Percentiles rank a stretch among this genome's conserved stretches.
Conservation (phyloP, 305 asterid species). For the Monarda citriodora region DNA sequence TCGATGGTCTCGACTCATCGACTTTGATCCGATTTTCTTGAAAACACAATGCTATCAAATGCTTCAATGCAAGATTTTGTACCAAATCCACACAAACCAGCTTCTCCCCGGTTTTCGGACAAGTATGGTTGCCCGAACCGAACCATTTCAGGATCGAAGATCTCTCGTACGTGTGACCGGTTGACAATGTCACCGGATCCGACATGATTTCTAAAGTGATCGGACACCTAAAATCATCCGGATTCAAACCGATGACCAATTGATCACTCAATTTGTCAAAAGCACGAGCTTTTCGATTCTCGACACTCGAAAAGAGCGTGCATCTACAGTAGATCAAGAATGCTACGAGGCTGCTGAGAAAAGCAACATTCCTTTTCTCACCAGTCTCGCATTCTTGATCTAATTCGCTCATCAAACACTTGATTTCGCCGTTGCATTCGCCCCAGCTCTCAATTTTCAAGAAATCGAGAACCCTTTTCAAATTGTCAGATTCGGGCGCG, state of each 20-base stretch:
- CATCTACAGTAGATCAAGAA: slow-evolving; percentile 71
- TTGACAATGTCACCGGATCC: slow-evolving; percentile 77
- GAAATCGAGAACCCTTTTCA: slow-evolving; percentile 50
- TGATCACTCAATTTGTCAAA: slow-evolving; percentile 11
- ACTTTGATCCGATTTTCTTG: slow-evolving; percentile 32
- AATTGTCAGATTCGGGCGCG: slow-evolving; percentile 44
- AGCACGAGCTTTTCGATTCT: not conserved
- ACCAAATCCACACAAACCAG: slow-evolving; percentile 38
- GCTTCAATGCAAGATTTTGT: slow-evolving; percentile 58
- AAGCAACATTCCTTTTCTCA: slow-evolving; percentile 42
- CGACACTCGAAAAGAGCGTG: slow-evolving; percentile 37
- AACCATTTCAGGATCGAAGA: slow-evolving; percentile 79
- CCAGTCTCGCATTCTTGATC: slow-evolving; percentile 30
- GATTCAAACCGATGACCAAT: slow-evolving; percentile 35
- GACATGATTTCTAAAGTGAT: slow-evolving; percentile 78
- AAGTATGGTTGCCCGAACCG: slow-evolving; percentile 63
- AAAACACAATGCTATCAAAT: slow-evolving; percentile 21
- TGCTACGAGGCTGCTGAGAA: slow-evolving; percentile 48
- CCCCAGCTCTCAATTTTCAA: slow-evolving; percentile 64
- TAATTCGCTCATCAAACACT: slow-evolving; percentile 55
- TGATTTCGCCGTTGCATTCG: slow-evolving; percentile 54
- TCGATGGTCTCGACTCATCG: slow-evolving; percentile 30
- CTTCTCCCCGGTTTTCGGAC: slow-evolving; percentile 85
- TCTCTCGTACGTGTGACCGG: slow-evolving; percentile 89
- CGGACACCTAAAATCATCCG: slow-evolving; percentile 87